Evolutionary conservation across 352 stramenopile species (phyloP).

Genomic region (Aphanomyces cochlioides): DNA sequence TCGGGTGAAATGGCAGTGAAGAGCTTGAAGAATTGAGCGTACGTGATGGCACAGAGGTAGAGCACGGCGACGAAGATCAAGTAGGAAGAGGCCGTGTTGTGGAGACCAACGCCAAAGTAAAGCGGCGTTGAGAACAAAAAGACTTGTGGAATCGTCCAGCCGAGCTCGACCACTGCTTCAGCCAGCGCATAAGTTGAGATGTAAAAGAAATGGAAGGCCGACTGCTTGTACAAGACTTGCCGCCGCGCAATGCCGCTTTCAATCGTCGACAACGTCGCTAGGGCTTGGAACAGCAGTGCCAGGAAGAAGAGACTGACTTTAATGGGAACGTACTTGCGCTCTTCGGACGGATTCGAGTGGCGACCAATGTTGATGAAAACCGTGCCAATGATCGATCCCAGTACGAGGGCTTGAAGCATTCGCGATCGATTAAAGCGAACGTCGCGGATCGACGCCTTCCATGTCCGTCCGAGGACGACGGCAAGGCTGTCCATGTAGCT

Average conservation of each 20-base stretch:
- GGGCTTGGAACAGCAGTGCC: background rate
- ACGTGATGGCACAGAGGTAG: background rate
- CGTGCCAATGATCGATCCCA: conserved; percentile 39
- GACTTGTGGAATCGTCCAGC: background rate
- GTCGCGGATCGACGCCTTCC: conserved; percentile 47
- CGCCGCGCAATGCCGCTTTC: background rate
- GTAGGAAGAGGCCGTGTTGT: background rate
- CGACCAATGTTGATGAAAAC: conserved; percentile 35
- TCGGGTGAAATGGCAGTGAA: background rate
- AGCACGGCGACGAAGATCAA: background rate
- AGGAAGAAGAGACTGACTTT: conserved; percentile 23
- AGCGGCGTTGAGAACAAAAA: background rate
- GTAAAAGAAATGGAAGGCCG: background rate
- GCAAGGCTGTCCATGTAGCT: background rate
- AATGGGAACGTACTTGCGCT: conserved; percentile 21
- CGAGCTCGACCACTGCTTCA: background rate
- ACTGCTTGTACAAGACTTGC: background rate
- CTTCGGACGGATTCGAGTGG: background rate
- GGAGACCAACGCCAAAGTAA: background rate
- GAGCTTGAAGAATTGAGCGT: background rate
- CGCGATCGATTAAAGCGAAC: conserved; percentile 45
- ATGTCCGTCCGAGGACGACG: conserved; percentile 30
- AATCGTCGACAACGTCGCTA: background rate
- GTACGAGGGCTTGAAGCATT: conserved; percentile 44
- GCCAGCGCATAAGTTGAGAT: background rate